phyloP scores from a whole-genome alignment of 257 asterid genomes.

The Capsicum baccatum region DNA sequence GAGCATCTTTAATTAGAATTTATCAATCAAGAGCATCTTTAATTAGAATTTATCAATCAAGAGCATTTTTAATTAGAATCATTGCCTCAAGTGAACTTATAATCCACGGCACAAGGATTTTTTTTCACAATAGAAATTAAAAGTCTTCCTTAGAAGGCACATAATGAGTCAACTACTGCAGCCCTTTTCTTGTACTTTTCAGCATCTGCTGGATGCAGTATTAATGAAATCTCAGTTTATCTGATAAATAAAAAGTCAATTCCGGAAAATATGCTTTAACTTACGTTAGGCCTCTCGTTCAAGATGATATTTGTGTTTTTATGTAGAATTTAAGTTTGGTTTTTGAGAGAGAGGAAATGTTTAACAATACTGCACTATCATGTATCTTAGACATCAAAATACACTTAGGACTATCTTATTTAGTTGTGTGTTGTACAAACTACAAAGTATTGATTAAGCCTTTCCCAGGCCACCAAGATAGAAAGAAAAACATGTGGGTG shows the following conservation, averaged over 20 bases:
- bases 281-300: neutral
- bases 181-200: neutral
- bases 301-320: neutral
- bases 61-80: too few species aligned
- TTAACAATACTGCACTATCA: neutral
- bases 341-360: neutral
- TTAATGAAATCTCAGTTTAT: neutral
- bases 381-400: conserved; percentile 6
- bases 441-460: neutral
- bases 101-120: neutral
- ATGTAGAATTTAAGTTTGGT: neutral
- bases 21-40: too few species aligned
- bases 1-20: neutral
- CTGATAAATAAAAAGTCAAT: neutral
- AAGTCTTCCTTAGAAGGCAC: neutral
- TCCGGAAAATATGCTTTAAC: neutral
- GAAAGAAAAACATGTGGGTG: too few species aligned
- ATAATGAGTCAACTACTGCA: neutral
- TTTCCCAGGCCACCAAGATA: too few species aligned
- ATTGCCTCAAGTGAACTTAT: neutral
- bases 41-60: too few species aligned
- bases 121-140: neutral
- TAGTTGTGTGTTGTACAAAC: neutral
- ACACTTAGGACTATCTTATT: neutral
- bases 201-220: neutral